These are phyloP conservation scores for Lentinula aciculospora DNA, from an alignment of 768 basidiomycete species.

Conservation along the genomic window DNA sequence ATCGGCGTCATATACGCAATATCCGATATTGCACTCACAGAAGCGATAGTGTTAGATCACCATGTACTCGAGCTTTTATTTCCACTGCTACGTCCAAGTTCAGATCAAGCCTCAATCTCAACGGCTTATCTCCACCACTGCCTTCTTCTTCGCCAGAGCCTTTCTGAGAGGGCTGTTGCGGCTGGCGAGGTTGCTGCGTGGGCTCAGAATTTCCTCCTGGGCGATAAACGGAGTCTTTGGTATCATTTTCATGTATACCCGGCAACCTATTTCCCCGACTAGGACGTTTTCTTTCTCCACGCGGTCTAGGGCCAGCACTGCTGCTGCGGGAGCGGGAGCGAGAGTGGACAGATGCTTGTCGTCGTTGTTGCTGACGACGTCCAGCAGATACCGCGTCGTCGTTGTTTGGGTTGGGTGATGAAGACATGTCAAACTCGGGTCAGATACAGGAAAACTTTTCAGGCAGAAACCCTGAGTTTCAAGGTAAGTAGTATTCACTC, in stretches of 20 bases:
- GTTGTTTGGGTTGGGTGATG: too few relatives aligned
- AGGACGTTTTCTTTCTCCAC: neutral
- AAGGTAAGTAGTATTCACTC: too few relatives aligned
- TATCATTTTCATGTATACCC: neutral
- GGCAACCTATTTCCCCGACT: neutral
- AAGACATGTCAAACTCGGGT: neutral
- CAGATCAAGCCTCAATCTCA: slow-evolving; percentile 11
- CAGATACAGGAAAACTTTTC: too few relatives aligned
- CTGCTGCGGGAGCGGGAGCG: neutral
- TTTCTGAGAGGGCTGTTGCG: neutral
- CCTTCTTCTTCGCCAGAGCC: neutral
- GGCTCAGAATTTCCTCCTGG: neutral
- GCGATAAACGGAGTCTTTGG: neutral
- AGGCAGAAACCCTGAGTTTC: too few relatives aligned
- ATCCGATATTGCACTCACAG: slow-evolving; percentile 2
- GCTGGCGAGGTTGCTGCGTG: neutral
- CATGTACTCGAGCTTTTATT: slow-evolving; percentile 11
- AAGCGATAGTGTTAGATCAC: slow-evolving; percentile 12
- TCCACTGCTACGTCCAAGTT: slow-evolving; percentile 13
- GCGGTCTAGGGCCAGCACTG: neutral
- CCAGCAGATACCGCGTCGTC: too few relatives aligned
- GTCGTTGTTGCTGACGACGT: neutral
- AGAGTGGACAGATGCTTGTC: neutral
- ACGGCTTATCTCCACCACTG: slow-evolving; percentile 9
- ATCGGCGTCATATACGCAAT: neutral